Evolutionary conservation across 208 protist genomes (phyloP).

Genomic region (Lotmaria passim): DNA sequence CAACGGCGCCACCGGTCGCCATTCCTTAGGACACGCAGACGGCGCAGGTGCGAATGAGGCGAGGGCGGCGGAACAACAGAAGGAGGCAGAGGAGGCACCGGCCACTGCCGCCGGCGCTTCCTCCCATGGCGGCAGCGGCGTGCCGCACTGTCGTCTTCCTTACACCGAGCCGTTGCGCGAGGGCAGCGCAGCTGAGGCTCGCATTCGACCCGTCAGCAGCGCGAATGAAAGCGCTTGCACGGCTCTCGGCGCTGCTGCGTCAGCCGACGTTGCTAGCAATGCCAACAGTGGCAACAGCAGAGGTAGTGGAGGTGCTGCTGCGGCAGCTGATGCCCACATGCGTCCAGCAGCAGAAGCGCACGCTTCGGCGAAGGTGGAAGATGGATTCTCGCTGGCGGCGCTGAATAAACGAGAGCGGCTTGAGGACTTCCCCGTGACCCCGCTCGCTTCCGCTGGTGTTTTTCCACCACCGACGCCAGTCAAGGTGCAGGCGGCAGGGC

Average conservation of each 20-base stretch:
- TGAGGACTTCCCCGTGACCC: neutral
- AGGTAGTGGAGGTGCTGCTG: neutral
- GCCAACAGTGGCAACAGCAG: too few relatives aligned
- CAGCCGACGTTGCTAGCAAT: too few relatives aligned
- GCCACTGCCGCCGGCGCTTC: neutral
- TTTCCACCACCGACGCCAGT: constrained; percentile 2
- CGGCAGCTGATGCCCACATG: neutral
- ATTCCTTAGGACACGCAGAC: too few relatives aligned
- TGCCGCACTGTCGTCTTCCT: neutral
- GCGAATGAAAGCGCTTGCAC: neutral
- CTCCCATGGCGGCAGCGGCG: neutral
- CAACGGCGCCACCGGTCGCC: too few relatives aligned
- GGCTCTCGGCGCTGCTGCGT: too few relatives aligned
- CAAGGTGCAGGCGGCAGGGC: constrained; percentile 10
- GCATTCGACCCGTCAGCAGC: constrained; percentile 8
- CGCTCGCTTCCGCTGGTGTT: neutral
- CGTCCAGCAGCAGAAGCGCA: too few relatives aligned
- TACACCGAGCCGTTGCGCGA: constrained; percentile 2
- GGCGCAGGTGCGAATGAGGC: neutral
- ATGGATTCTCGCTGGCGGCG: neutral
- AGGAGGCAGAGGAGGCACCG: neutral
- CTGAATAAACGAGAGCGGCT: constrained; percentile 1
- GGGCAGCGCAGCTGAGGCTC: constrained; percentile 12
- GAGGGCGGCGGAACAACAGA: neutral
- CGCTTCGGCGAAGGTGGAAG: neutral